A percentile compares a stretch with the other conserved stretches of the same genome.
Evolutionary conservation across 768 basidiomycete species (phyloP).

Genomic region (Leccinum pellstonianum): DNA sequence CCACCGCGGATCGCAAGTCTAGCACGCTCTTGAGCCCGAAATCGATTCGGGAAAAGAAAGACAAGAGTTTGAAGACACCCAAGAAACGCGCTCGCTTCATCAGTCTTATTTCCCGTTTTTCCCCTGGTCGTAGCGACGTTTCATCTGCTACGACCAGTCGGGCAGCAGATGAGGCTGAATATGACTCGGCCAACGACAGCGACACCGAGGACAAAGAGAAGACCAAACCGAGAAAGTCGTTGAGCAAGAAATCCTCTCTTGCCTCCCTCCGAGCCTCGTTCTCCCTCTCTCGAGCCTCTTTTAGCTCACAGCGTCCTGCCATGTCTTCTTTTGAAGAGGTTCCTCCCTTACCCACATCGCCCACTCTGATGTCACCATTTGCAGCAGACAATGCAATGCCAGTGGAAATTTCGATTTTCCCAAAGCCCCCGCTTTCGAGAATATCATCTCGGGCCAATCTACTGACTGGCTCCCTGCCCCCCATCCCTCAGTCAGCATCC

Average conservation of each 20-base stretch:
- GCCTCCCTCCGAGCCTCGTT: conserved; percentile 33
- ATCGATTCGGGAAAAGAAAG: conserved; percentile 19
- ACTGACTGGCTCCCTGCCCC: conserved; percentile 16
- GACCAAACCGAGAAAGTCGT: conserved; percentile 13
- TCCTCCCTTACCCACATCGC: conserved; percentile 30
- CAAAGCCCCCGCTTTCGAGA: conserved; percentile 18
- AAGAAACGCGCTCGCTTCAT: conserved; percentile 34
- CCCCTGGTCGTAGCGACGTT: conserved; percentile 28
- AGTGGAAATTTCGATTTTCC: background rate
- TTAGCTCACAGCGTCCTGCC: conserved; percentile 28
- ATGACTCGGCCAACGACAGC: conserved; percentile 24
- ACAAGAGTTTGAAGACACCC: conserved; percentile 26
- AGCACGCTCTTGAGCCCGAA: conserved; percentile 9
- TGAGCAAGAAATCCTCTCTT: conserved; percentile 32
- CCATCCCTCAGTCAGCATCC: conserved; percentile 32
- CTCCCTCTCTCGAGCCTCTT: conserved; percentile 30
- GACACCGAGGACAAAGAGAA: conserved; percentile 22
- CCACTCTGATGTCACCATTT: conserved; percentile 13
- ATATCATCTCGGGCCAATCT: conserved; percentile 23
- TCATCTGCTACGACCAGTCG: conserved; percentile 7
- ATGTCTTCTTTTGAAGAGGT: conserved; percentile 20
- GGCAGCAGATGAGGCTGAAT: conserved; percentile 12
- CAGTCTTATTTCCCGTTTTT: conserved; percentile 32
- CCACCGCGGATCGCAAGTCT: conserved; percentile 12
- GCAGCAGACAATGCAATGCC: background rate